These are phyloP conservation scores for Capronia coronata DNA, from an alignment of 2,329 filamentous ascomycete genomes.

Conservation along the genomic window DNA sequence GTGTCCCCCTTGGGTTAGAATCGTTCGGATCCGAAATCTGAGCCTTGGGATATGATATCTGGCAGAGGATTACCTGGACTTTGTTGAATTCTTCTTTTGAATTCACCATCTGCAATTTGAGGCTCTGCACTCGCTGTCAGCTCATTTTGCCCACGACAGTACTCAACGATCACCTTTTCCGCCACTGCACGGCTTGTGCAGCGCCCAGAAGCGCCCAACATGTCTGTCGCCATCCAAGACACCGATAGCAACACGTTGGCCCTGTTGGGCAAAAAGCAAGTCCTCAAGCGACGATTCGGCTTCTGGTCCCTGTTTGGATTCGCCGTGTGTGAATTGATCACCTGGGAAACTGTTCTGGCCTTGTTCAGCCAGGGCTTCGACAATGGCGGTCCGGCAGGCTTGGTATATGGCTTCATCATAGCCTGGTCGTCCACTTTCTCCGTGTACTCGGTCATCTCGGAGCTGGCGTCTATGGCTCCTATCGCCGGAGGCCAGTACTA, in stretches of 20 bases:
- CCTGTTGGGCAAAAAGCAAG: slow-evolving; percentile 42
- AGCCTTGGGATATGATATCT: neutral
- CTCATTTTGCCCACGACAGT: no score
- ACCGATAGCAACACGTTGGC: slow-evolving; percentile 37
- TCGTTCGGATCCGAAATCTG: neutral
- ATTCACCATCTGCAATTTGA: neutral
- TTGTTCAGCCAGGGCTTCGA: slow-evolving; percentile 39
- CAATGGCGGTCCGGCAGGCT: slow-evolving; percentile 45
- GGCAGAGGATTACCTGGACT: no score
- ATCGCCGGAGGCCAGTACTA: slow-evolving; percentile 44
- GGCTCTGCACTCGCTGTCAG: neutral
- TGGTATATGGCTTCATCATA: slow-evolving; percentile 49
- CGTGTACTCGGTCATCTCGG: slow-evolving; percentile 43
- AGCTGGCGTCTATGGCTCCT: slow-evolving; percentile 44
- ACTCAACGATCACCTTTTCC: no score
- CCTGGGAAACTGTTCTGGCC: slow-evolving; percentile 43
- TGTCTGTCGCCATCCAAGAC: slow-evolving; percentile 14
- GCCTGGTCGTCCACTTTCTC: slow-evolving; percentile 46
- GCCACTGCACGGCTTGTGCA: neutral
- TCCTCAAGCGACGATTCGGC: slow-evolving; percentile 40
- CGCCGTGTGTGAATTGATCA: slow-evolving; percentile 42
- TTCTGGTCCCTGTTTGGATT: slow-evolving; percentile 42
- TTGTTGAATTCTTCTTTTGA: neutral
- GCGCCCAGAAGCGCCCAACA: neutral
- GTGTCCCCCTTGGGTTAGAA: neutral